Conservation (phyloP, 129 eudicot genomes). For the Mikania micrantha region DNA sequence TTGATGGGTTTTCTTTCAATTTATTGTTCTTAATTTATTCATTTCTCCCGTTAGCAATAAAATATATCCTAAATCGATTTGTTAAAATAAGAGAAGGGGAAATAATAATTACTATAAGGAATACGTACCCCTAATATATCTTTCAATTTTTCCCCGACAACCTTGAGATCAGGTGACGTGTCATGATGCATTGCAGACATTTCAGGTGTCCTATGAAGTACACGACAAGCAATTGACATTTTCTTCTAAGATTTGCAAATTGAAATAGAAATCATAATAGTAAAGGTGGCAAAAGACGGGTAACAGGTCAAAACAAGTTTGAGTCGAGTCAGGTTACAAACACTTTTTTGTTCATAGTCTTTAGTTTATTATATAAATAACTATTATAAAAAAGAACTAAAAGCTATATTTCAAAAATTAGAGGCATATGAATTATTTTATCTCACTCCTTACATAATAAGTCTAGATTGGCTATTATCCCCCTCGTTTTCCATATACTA, state of each 20-base stretch:
- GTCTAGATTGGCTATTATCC: neutral
- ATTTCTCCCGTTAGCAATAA: neutral
- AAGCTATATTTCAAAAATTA: neutral
- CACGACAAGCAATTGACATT: slow-evolving; percentile 3
- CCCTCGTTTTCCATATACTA: neutral
- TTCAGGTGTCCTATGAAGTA: slow-evolving; percentile 64
- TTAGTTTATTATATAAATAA: neutral
- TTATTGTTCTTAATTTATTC: neutral
- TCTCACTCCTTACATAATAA: neutral
- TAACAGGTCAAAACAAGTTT: neutral
- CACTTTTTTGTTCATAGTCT: neutral
- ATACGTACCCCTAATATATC: slow-evolving; percentile 55
- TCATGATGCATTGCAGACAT: slow-evolving; percentile 98
- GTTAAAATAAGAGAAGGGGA: neutral
- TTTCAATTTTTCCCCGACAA: slow-evolving; percentile 62
- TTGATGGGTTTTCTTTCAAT: neutral
- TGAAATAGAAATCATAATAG: neutral
- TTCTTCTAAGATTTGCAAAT: neutral
- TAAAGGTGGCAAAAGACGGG: neutral
- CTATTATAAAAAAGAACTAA: neutral
- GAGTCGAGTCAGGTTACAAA: neutral
- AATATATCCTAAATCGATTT: neutral
- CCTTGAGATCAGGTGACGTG: slow-evolving; percentile 66
- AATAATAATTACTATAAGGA: neutral
- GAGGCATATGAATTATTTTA: neutral